Conservation (phyloP, 306 rosid species). For the Calophaca sinica region DNA sequence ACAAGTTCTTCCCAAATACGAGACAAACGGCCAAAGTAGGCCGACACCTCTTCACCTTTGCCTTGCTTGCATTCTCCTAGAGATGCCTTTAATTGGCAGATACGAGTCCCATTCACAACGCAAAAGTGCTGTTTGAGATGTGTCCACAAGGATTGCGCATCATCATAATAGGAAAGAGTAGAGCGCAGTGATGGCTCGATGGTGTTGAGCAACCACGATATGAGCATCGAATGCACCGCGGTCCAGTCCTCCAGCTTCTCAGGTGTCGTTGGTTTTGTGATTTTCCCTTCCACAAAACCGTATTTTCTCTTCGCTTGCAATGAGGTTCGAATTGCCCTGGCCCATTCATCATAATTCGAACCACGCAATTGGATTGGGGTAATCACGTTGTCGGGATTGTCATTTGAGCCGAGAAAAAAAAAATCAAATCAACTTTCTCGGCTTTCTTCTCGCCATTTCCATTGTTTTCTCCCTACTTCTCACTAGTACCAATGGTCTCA, state of each 20-base stretch:
- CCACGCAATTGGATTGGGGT: neutral
- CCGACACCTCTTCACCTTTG: slow-evolving; percentile 1
- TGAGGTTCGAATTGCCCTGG: neutral
- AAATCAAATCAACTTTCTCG: too few species aligned
- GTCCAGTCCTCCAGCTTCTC: slow-evolving; percentile 4
- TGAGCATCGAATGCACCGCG: slow-evolving; percentile 5
- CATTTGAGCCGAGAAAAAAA: neutral
- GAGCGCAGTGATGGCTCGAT: neutral
- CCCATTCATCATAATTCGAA: neutral
- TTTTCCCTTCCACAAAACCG: neutral
- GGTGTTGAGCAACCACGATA: neutral
- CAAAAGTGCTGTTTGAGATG: neutral
- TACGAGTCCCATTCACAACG: neutral
- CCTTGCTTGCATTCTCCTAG: slow-evolving; percentile 26
- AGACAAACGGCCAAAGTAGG: neutral
- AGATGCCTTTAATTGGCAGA: neutral
- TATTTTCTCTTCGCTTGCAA: neutral
- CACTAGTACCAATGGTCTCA: neutral
- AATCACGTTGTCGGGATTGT: slow-evolving; percentile 5
- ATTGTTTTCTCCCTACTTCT: too few species aligned
- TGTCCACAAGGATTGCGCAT: neutral
- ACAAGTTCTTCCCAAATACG: neutral
- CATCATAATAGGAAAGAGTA: neutral
- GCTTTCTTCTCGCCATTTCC: too few species aligned
- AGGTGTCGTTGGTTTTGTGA: neutral